Conservation (phyloP, 2,329 filamentous ascomycete genomes). For the Colletotrichum cereale region DNA sequence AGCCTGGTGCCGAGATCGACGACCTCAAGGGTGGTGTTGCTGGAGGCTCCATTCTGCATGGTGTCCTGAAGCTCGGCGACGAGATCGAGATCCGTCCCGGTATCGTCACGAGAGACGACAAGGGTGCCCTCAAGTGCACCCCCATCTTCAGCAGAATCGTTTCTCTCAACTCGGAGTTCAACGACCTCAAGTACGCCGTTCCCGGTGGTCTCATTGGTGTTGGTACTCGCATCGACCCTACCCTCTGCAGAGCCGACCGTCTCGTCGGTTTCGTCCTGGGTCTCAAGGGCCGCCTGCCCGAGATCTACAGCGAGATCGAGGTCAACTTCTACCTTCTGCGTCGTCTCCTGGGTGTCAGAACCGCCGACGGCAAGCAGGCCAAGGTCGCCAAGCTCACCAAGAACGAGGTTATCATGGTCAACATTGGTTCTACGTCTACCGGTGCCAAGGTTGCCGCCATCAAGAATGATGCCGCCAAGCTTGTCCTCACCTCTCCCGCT, state of each 20-base stretch:
- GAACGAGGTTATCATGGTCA: conserved; percentile 99
- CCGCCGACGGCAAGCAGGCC: conserved; percentile 97
- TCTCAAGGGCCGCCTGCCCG: conserved; percentile 90
- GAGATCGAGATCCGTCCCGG: conserved; percentile 99
- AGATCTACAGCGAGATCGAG: conserved; percentile 98
- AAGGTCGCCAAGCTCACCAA: conserved; percentile 99
- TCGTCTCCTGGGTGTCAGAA: conserved; percentile 94
- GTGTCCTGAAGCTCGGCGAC: conserved; percentile 95
- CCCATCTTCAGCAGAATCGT: conserved; percentile 97
- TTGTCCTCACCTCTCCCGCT: conserved; percentile 91
- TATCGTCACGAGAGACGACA: conserved; percentile 95
- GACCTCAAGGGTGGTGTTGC: conserved; percentile 99
- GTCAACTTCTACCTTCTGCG: conserved; percentile 99
- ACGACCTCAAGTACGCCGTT: conserved; percentile 98
- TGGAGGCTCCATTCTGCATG: conserved; percentile 95
- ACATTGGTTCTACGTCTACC: conserved; percentile 97
- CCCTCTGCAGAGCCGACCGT: conserved; percentile 98
- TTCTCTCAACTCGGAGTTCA: conserved; percentile 93
- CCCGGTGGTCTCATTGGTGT: conserved; percentile 98
- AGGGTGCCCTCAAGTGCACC: conserved; percentile 94
- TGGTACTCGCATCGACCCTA: conserved; percentile 96
- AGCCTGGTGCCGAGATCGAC: conserved; percentile 98
- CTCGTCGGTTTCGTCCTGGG: conserved; percentile 98
- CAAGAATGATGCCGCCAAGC: conserved; percentile 96
- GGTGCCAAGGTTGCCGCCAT: conserved; percentile 98